phyloP scores from a whole-genome alignment of 2,329 filamentous ascomycete genomes.

The Fusarium sp. region DNA sequence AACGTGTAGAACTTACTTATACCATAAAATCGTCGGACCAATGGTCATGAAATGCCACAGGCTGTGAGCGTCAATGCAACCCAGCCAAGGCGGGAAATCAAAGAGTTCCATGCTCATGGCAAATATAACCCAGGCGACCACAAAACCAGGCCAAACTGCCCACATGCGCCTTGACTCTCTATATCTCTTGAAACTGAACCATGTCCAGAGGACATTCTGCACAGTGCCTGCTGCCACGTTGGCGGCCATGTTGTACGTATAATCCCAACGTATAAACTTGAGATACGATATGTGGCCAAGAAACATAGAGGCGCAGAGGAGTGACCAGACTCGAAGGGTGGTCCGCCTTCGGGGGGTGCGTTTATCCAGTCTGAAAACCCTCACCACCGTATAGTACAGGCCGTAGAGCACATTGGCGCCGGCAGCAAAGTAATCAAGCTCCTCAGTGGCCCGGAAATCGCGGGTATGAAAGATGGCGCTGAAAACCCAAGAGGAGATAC shows the following conservation, averaged over 20 bases:
- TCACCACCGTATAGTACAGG: conserved; percentile 84
- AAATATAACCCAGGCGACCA: conserved; percentile 90
- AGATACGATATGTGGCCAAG: conserved; percentile 84
- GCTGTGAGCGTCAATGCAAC: conserved; percentile 91
- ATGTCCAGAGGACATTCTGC: conserved; percentile 87
- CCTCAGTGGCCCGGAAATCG: conserved; percentile 88
- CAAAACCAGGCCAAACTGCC: conserved; percentile 90
- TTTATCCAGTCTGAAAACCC: conserved; percentile 85
- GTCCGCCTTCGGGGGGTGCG: conserved; percentile 57
- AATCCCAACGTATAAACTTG: conserved; percentile 90
- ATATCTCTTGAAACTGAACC: conserved; percentile 83
- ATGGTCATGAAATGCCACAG: conserved; percentile 97
- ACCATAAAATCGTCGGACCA: conserved; percentile 88
- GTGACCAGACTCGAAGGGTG: conserved; percentile 80
- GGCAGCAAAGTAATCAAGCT: conserved; percentile 95
- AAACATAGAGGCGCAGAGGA: conserved; percentile 79
- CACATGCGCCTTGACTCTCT: conserved; percentile 77
- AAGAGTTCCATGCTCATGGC: conserved; percentile 97
- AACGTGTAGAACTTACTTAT: conserved; percentile 78
- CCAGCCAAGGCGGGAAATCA: conserved; percentile 88
- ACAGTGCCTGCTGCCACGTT: conserved; percentile 86
- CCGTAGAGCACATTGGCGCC: conserved; percentile 92
- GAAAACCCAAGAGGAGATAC: conserved; percentile 86
- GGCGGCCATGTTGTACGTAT: conserved; percentile 97
- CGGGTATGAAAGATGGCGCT: conserved; percentile 93